phyloP scores from a whole-genome alignment of 768 basidiomycete genomes.

The Lactifluus echinatus region DNA sequence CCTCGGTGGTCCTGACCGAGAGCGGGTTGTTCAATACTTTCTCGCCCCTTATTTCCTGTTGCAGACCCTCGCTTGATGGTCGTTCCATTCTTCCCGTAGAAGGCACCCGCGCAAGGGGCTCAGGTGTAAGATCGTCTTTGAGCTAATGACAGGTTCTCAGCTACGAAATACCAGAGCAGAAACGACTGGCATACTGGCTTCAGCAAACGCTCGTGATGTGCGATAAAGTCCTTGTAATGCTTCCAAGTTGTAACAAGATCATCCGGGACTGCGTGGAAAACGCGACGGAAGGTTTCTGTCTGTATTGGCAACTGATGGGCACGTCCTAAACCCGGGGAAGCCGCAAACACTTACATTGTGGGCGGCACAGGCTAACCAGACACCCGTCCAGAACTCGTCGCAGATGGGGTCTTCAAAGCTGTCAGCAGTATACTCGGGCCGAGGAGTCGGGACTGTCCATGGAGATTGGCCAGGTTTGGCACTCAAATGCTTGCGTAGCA shows the following conservation, averaged over 20 bases:
- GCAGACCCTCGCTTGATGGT: slow-evolving; percentile 21
- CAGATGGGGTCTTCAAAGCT: slow-evolving; percentile 85
- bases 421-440: slow-evolving; percentile 66
- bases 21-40: slow-evolving; percentile 6
- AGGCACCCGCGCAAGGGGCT: slow-evolving; percentile 46
- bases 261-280: slow-evolving; percentile 91
- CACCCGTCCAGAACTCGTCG: slow-evolving; percentile 82
- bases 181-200: slow-evolving; percentile 44
- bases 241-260: slow-evolving; percentile 94
- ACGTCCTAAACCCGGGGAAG: not conserved
- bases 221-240: slow-evolving; percentile 80
- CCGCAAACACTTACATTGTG: slow-evolving; percentile 60
- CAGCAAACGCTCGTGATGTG: slow-evolving; percentile 64
- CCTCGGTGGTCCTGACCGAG: not conserved
- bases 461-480: slow-evolving; percentile 44
- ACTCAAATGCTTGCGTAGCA: slow-evolving; percentile 43
- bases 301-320: slow-evolving; percentile 25
- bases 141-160: slow-evolving; percentile 28
- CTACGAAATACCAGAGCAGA: slow-evolving; percentile 3
- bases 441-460: slow-evolving; percentile 56
- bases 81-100: slow-evolving; percentile 46
- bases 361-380: slow-evolving; percentile 80
- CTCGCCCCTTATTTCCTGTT: slow-evolving; percentile 19
- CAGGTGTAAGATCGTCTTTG: slow-evolving; percentile 33
- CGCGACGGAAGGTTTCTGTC: slow-evolving; percentile 94